These are phyloP conservation scores for Hanseniaspora osmophila DNA, from an alignment of 805 yeast species.

Conservation along the genomic window DNA sequence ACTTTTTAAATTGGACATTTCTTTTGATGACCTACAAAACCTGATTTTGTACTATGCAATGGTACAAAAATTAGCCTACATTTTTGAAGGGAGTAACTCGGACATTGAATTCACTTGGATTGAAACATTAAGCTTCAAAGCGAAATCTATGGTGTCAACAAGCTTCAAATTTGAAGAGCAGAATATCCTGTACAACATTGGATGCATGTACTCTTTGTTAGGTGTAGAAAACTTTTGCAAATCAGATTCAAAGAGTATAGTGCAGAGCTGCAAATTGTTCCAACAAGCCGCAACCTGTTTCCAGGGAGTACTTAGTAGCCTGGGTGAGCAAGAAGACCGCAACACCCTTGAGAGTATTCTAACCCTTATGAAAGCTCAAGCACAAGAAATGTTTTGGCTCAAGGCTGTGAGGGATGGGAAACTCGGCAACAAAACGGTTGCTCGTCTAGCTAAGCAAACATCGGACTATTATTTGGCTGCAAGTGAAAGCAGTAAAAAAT, in stretches of 20 bases:
- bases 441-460: constrained; percentile 53
- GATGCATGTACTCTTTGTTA: constrained; percentile 42
- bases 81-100: constrained; percentile 45
- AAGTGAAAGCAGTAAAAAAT: constrained; percentile 27
- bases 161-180: constrained; percentile 44
- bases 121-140: constrained; percentile 46
- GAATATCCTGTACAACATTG: constrained; percentile 56
- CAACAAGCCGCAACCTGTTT: constrained; percentile 65
- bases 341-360: constrained; percentile 39
- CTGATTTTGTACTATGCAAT: constrained; percentile 35
- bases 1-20: constrained; percentile 24
- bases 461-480: constrained; percentile 41
- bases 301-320: constrained; percentile 20
- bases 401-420: constrained; percentile 33
- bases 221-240: constrained; percentile 26
- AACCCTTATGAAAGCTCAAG: constrained; percentile 57
- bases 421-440: constrained; percentile 42
- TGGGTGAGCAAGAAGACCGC: constrained; percentile 12
- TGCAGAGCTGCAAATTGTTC: constrained; percentile 46
- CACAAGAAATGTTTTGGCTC: constrained; percentile 78
- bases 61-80: constrained; percentile 30
- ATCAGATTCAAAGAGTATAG: constrained; percentile 37
- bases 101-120: constrained; percentile 55
- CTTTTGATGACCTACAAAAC: constrained; percentile 24
- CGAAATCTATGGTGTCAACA: constrained; percentile 28